Percentiles rank a stretch among this genome's conserved stretches.
Evolutionary conservation across 2,329 filamentous ascomycete genomes (phyloP).

Genomic region (Colletotrichum horii): DNA sequence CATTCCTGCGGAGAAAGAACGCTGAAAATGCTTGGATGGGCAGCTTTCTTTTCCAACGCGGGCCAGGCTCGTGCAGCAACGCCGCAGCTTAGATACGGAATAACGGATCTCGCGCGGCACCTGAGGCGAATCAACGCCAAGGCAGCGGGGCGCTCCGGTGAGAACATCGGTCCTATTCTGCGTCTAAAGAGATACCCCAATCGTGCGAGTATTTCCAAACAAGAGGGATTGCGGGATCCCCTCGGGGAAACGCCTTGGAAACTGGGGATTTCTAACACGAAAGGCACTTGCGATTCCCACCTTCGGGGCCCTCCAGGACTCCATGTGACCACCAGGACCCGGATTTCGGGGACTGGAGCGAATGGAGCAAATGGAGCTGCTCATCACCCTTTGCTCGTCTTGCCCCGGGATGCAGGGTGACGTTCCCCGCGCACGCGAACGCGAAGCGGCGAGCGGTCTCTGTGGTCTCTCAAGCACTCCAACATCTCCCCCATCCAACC

Average conservation of each 20-base stretch:
- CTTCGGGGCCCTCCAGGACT: background rate
- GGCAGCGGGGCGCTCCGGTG: background rate
- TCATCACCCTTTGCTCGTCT: background rate
- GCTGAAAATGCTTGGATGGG: background rate
- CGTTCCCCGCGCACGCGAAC: conserved; percentile 8
- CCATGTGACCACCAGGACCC: background rate
- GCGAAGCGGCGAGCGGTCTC: background rate
- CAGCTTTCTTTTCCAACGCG: background rate
- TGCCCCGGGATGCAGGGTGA: conserved; percentile 13
- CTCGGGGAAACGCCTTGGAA: background rate
- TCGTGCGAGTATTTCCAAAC: background rate
- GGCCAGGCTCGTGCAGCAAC: background rate
- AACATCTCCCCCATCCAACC: background rate
- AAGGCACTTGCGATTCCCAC: background rate
- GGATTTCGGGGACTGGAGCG: background rate
- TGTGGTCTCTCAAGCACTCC: background rate
- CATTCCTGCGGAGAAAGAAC: background rate
- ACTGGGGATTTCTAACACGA: background rate
- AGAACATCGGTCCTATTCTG: conserved; percentile 3
- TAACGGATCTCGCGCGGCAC: conserved; percentile 7
- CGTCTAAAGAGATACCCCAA: background rate
- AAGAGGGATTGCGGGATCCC: conserved; percentile 8
- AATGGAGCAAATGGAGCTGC: background rate
- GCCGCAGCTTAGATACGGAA: background rate
- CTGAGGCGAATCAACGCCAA: background rate